These are phyloP conservation scores for Circinella minor DNA, from an alignment of 371 early-diverging fungal species.

Conservation along the genomic window DNA sequence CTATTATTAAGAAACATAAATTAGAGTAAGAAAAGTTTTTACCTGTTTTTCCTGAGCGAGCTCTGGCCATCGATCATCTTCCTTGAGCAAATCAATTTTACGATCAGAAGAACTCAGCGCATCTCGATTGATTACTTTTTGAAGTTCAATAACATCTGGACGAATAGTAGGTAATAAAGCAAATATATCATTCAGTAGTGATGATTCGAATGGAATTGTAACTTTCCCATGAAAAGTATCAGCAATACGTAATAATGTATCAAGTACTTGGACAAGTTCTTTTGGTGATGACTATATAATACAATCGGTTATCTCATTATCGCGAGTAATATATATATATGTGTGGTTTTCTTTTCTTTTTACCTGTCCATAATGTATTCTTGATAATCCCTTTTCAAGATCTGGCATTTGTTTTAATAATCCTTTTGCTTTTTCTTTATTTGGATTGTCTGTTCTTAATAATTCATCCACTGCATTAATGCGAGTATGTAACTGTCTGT, in stretches of 20 bases:
- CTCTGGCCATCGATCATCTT: conserved; percentile 60
- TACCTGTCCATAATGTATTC: conserved; percentile 73
- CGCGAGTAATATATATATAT: background rate
- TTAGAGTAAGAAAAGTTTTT: background rate
- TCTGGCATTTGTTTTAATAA: conserved; percentile 64
- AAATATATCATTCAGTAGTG: conserved; percentile 40
- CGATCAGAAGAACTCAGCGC: conserved; percentile 47
- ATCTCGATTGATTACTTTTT: conserved; percentile 40
- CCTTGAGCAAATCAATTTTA: conserved; percentile 56
- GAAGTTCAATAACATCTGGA: conserved; percentile 37
- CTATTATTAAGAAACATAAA: too few species aligned
- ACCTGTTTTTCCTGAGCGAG: conserved; percentile 51
- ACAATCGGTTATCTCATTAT: too few species aligned
- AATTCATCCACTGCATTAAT: conserved; percentile 74
- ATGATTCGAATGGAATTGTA: conserved; percentile 35
- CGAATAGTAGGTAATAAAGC: conserved; percentile 44
- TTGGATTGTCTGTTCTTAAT: conserved; percentile 31
- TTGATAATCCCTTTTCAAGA: conserved; percentile 76
- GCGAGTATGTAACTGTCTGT: conserved; percentile 68
- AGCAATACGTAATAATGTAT: conserved; percentile 54
- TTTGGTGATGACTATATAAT: conserved; percentile 53
- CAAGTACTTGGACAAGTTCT: conserved; percentile 62
- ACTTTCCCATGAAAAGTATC: conserved; percentile 23
- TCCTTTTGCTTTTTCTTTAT: conserved; percentile 25
- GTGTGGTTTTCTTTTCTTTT: background rate